Conservation (phyloP, 2,329 filamentous ascomycete species). For the Alternaria tenuissima region DNA sequence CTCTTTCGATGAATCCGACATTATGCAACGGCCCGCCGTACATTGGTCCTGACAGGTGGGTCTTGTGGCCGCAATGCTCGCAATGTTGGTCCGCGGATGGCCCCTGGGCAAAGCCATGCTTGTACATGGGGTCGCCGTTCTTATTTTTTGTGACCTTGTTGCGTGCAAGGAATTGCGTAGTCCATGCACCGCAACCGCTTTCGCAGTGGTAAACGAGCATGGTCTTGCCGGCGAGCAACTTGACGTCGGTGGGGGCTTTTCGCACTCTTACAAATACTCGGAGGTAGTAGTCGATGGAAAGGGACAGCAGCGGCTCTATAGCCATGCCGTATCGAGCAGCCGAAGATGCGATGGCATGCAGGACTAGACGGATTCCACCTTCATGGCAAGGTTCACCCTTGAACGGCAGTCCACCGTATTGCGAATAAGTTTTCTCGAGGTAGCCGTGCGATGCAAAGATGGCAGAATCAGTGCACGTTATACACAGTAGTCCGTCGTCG, state of each 20-base stretch:
- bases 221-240: slow-evolving; percentile 87
- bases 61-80: slow-evolving; percentile 84
- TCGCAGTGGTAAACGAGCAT: slow-evolving; percentile 96
- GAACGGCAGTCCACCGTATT: slow-evolving; percentile 90
- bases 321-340: slow-evolving; percentile 86
- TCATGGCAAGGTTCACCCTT: slow-evolving; percentile 90
- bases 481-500: slow-evolving; percentile 88
- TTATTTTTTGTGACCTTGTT: slow-evolving; percentile 74
- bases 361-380: slow-evolving; percentile 83
- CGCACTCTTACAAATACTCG: slow-evolving; percentile 86
- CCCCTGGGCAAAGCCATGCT: slow-evolving; percentile 77
- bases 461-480: slow-evolving; percentile 95
- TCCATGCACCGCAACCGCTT: slow-evolving; percentile 88
- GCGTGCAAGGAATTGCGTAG: slow-evolving; percentile 78
- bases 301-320: slow-evolving; percentile 88
- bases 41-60: slow-evolving; percentile 92
- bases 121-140: slow-evolving; percentile 73
- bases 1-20: slow-evolving; percentile 77
- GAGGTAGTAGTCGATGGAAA: slow-evolving; percentile 96
- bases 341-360: slow-evolving; percentile 80
- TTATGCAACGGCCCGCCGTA: slow-evolving; percentile 91
- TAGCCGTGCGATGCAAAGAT: slow-evolving; percentile 96
- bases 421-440: slow-evolving; percentile 88
- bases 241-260: slow-evolving; percentile 84
- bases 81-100: slow-evolving; percentile 74